A percentile compares a stretch with the other conserved stretches of the same genome.
These are phyloP conservation scores for Globisporangium rhizosaccharum DNA, from an alignment of 352 stramenopile genomes.

Conservation along the genomic window DNA sequence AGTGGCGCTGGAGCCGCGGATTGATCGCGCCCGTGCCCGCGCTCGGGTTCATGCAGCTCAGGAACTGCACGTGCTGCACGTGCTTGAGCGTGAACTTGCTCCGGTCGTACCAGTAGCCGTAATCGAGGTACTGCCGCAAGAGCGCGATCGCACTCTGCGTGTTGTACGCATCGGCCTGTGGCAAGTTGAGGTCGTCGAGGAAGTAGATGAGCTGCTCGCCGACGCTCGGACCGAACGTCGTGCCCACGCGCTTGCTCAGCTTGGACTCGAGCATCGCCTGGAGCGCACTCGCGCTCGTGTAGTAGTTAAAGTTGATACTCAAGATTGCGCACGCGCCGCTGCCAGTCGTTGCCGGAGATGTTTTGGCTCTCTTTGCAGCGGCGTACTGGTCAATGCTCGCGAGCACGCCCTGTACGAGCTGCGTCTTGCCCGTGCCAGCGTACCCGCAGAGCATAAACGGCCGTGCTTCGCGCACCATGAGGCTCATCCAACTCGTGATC, in stretches of 20 bases:
- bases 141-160: slow-evolving; percentile 93
- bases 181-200: slow-evolving; percentile 94
- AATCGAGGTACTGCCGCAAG: slow-evolving; percentile 93
- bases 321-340: slow-evolving; percentile 51
- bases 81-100: slow-evolving; percentile 91
- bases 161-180: slow-evolving; percentile 92
- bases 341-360: neutral
- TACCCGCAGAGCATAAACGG: slow-evolving; percentile 93
- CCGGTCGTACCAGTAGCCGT: slow-evolving; percentile 93
- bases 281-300: slow-evolving; percentile 63
- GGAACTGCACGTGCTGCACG: slow-evolving; percentile 92
- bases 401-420: slow-evolving; percentile 87
- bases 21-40: slow-evolving; percentile 92
- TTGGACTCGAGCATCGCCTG: slow-evolving; percentile 86
- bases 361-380: slow-evolving; percentile 10
- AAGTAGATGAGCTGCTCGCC: slow-evolving; percentile 93
- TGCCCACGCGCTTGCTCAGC: slow-evolving; percentile 85
- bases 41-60: slow-evolving; percentile 94
- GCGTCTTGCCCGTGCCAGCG: slow-evolving; percentile 93
- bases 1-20: slow-evolving; percentile 92
- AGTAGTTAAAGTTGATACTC: slow-evolving; percentile 84
- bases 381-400: slow-evolving; percentile 37
- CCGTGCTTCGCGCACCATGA: slow-evolving; percentile 88
- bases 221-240: slow-evolving; percentile 69
- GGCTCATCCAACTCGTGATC: slow-evolving; percentile 92